Evolutionary conservation across 805 yeast species (phyloP), one percentile per base, ranked within the genome.

Genomic region (Yarrowia sp.): DNA sequence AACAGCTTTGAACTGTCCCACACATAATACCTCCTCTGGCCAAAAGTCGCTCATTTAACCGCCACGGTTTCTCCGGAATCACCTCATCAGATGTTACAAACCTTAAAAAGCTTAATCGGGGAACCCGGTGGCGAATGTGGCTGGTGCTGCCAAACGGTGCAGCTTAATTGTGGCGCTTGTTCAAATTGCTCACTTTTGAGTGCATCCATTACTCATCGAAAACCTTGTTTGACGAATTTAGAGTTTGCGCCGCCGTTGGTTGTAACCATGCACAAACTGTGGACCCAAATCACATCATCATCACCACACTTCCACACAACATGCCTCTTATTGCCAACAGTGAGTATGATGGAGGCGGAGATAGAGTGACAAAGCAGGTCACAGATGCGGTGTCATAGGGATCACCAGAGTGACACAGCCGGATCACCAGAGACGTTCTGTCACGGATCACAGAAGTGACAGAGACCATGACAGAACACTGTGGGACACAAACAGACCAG

Each of bases 251-350:
- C 43, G 51, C 51, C 51, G 51, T 46, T 46, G 9, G 32, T 7
- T 19, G 21, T 44, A n/a, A 26, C 32, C 49, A 26, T 44, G 49
- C 19, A 21, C 48, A 43, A 24, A 14, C 46, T 46, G 35, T n/a
- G 22, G 35, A 46, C 48, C 32, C 32, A n/a, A 30, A 32, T 48
- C 54, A 32, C 54, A 30, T 32, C 54, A 48, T 33, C 41, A 9
- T 44, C 46, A 41, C 12, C 52, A 38, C 21, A 41, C n/a, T n/a
- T 12, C 24, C 21, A 16, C n/a, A 35, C 21, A 36, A 8, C 26
- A 54, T 54, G 61, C 46, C 61, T 54, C 46, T 51, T 51, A 51
- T 51, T 22, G 58, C 58, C 41, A 35, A 51, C 58, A 51, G 58
- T 51, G 58, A 51, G 58, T 51, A 51, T 21, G 30, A 26, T 5